phyloP scores from a whole-genome alignment of 768 basidiomycete species.

The Pisolithus albus region DNA sequence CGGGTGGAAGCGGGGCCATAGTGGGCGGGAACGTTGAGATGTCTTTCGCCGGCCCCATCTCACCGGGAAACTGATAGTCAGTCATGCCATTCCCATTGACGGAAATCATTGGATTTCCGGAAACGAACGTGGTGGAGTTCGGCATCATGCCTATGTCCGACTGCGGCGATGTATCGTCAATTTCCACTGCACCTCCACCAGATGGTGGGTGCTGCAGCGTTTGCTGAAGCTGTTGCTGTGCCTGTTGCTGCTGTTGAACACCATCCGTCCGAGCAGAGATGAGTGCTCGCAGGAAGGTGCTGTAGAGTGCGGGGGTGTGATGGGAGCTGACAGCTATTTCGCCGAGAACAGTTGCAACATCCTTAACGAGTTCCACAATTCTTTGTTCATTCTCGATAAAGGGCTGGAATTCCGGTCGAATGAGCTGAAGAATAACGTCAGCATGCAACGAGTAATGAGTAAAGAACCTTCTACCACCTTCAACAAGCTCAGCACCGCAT shows the following conservation, averaged over 20 bases:
- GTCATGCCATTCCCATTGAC: conserved; percentile 28
- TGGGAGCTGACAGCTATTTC: conserved; percentile 65
- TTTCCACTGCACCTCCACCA: conserved; percentile 13
- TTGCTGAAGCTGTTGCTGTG: conserved; percentile 9
- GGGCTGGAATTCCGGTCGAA: conserved; percentile 76
- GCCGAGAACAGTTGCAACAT: conserved; percentile 77
- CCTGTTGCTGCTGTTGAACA: conserved; percentile 18
- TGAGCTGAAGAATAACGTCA: conserved; percentile 44
- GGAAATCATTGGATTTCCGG: conserved; percentile 11
- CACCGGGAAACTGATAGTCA: conserved; percentile 68
- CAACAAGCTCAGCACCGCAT: conserved; percentile 85
- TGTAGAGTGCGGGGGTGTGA: conserved; percentile 90
- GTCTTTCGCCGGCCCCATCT: conserved; percentile 81
- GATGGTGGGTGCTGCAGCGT: neutral
- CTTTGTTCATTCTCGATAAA: conserved; percentile 70
- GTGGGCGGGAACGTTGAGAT: conserved; percentile 85
- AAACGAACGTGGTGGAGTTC: conserved; percentile 11
- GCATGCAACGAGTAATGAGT: neutral
- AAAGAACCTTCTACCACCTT: conserved; percentile 51
- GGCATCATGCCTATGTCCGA: conserved; percentile 22
- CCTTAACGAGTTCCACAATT: conserved; percentile 63
- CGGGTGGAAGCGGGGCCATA: conserved; percentile 53
- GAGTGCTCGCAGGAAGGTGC: conserved; percentile 72
- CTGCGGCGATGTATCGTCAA: conserved; percentile 14
- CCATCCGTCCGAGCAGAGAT: conserved; percentile 45